These are phyloP conservation scores for Solanum peruvianum DNA, from an alignment of 257 asterid species.

Conservation along the genomic window DNA sequence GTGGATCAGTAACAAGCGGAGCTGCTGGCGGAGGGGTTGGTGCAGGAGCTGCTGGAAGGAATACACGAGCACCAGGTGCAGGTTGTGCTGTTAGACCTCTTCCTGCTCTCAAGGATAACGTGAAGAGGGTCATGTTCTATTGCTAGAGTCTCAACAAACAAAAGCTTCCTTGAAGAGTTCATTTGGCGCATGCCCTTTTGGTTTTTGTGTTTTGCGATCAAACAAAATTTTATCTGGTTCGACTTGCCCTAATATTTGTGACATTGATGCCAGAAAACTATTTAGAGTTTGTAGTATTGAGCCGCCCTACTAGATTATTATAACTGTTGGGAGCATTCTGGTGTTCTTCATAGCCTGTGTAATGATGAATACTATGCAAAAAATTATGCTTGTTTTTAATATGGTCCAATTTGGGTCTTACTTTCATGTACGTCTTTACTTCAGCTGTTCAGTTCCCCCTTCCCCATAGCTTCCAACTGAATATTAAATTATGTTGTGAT, in stretches of 20 bases:
- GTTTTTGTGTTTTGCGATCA: neutral
- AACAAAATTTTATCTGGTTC: neutral
- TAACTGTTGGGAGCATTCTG: neutral
- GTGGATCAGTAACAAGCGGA: constrained; percentile 61
- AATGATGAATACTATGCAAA: neutral
- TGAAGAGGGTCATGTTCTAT: constrained; percentile 86
- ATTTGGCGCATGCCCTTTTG: neutral
- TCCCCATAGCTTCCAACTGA: neutral
- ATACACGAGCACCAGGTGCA: constrained; percentile 37
- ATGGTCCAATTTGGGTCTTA: neutral
- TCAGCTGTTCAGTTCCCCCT: neutral
- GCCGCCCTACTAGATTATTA: neutral
- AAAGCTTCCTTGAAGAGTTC: neutral
- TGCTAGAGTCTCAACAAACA: constrained; percentile 23
- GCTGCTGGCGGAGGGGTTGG: constrained; percentile 49
- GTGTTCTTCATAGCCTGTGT: neutral
- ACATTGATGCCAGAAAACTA: neutral
- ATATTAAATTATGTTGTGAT: no score
- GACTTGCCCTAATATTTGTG: neutral
- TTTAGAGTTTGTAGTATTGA: neutral
- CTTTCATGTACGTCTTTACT: neutral
- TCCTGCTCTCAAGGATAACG: constrained; percentile 85
- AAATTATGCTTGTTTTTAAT: neutral
- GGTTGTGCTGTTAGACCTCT: constrained; percentile 73
- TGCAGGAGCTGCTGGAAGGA: constrained; percentile 35